A percentile compares a stretch with the other conserved stretches of the same genome.
Evolutionary conservation across 2,329 filamentous ascomycete genomes (phyloP).

Genomic region (Neoarthrinium moseri): DNA sequence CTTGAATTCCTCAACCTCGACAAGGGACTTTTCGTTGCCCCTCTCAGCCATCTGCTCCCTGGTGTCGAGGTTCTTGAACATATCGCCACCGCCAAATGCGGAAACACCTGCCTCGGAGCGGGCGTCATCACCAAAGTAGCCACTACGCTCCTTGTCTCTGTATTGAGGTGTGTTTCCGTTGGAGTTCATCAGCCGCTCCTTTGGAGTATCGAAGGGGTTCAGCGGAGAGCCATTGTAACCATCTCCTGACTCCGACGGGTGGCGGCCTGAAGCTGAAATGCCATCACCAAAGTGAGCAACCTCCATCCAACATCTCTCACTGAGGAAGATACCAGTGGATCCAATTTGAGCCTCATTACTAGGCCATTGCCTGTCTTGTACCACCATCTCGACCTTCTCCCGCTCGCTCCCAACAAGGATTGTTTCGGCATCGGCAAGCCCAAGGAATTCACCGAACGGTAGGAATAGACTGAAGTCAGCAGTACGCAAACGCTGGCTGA

Average conservation of each 20-base stretch:
- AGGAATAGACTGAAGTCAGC: constrained; percentile 96
- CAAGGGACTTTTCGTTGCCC: constrained; percentile 84
- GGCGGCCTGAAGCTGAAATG: constrained; percentile 51
- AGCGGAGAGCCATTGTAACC: constrained; percentile 56
- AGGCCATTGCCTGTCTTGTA: constrained; percentile 91
- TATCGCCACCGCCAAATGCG: constrained; percentile 88
- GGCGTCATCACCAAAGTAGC: constrained; percentile 79
- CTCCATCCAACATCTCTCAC: constrained; percentile 93
- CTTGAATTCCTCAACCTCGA: constrained; percentile 83
- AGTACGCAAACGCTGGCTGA: constrained; percentile 87
- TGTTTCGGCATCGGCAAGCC: constrained; percentile 79
- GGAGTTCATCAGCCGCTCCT: constrained; percentile 55
- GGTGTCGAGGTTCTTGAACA: constrained; percentile 97
- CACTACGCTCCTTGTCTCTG: constrained; percentile 72
- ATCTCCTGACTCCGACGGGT: constrained; percentile 63
- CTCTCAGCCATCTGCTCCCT: constrained; percentile 94
- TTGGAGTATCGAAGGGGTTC: constrained; percentile 61
- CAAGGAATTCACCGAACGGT: constrained; percentile 93
- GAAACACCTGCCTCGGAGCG: constrained; percentile 91
- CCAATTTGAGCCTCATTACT: constrained; percentile 87
- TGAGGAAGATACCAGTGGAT: constrained; percentile 91
- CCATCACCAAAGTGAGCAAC: constrained; percentile 73
- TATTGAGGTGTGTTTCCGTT: constrained; percentile 57
- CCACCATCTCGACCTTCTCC: constrained; percentile 87
- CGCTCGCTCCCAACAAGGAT: constrained; percentile 87